Evolutionary conservation across 768 basidiomycete genomes (phyloP), one percentile per base, ranked within the genome.

Genomic region (Leucogyrophana mollusca): DNA sequence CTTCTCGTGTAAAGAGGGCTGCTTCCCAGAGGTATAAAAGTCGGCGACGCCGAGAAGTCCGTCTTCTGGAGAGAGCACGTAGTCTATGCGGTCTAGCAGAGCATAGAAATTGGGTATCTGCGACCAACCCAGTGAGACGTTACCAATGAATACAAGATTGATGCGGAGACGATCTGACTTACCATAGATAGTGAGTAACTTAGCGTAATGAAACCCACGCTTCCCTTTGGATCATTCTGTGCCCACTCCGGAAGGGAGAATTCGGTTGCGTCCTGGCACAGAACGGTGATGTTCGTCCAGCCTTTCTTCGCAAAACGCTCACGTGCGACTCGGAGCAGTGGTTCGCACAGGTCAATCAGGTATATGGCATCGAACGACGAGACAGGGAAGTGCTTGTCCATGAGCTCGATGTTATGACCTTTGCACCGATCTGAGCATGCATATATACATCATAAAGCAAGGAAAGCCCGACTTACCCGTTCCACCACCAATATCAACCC

Each of bases 401-500:
- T 87, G 47, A 79, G 69, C 62, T 88, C 85, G 54, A 88, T 79
- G 59, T 87, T 88, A 68, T 80, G 80, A 5, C 82, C 80, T 68
- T 44, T 21, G 18, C 38, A 32, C 9, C 17, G 8, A 3, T 3
- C 27, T 20, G 14, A 34, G 32, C 50, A 13, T 59, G 54, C 51
- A n/a, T 10, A 30, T 25, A 23, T 18, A 34, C 4, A 44, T 25
- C 23, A 27, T 8, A 18, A 14, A 32, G 25, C 3, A 43, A 38
- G 20, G 38, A 6, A 37, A 42, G 0, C 38, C 43, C 35, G n/a
- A n/a, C 58, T 43, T 34, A 75, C 78, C 79, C 10, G 87, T 88
- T 21, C 86, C 87, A 24, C 87, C 87, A 13, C 87, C 85, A 46
- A 90, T 80, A 58, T 90, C 87, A 14, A 90, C 73, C 87, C 87